Base-by-base conservation (phyloP, 2,329 filamentous ascomycete genomes). In the Sporothrix globosa region DNA sequence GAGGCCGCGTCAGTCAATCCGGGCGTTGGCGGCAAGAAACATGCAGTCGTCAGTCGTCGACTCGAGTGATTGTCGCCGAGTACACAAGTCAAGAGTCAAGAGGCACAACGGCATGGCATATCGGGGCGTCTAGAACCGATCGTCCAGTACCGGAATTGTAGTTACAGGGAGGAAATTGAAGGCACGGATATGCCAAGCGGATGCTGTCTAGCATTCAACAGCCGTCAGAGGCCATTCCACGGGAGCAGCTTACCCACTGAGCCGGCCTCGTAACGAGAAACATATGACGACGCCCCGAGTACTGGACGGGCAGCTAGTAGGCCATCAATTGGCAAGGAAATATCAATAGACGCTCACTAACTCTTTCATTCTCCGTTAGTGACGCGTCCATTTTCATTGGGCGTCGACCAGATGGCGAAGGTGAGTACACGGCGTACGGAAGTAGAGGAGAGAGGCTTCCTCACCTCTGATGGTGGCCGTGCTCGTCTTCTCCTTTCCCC, bases 1-100 rank as follows among this genome's bases (percentile, higher is more conserved):
- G 41, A 30, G 61, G 61, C 44, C 61, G 61, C 46, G 61, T 66
- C 17, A 52, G 61, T 66, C 46, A 39, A 52, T 34, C 34, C 24
- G 46, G 34, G 14, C 21, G 60, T 27, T 14, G 41, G 27, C 41
- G 41, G 48, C 60, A 48, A 13, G 19, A 9, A 41, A 46, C 44
- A 46, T 13, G 44, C 30, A 46, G 41, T 3, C 30, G 30, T 30
- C 30, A 34, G 30, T n/a, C 7, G 60, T 11, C 41, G 19, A 48
- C 60, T 3, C 10, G 41, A 50, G 60, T 13, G 60, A 30, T 48
- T 17, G 21, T 5, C 44, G 34, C 4, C 7, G 7, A 7, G 39
- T 17, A 44, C 41, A 41, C 21, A 14, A 44, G 41, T 34, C 30
- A 3, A 44, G 41, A 44, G 53, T 60, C 13, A n/a, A 46, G 2